Evolutionary conservation across 352 stramenopile genomes (phyloP).

Genomic region (Aphanomyces euteiches): DNA sequence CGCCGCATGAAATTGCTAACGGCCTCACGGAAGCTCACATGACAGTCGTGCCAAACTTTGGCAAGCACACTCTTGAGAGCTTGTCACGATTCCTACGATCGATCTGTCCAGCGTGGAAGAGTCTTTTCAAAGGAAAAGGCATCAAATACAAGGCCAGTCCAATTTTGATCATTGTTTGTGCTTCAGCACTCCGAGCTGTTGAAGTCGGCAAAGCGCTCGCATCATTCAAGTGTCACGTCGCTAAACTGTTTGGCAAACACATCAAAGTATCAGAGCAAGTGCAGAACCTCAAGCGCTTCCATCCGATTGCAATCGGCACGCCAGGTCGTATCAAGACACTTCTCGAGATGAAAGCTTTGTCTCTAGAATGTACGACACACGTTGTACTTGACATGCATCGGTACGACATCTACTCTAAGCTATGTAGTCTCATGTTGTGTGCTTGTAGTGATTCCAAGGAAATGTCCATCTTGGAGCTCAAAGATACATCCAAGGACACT

Average conservation of each 20-base stretch:
- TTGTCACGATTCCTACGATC: slow-evolving; percentile 72
- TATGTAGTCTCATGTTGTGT: not conserved
- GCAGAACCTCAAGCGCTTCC: slow-evolving; percentile 68
- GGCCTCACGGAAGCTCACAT: slow-evolving; percentile 78
- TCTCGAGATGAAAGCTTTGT: slow-evolving; percentile 69
- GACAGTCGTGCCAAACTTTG: slow-evolving; percentile 49
- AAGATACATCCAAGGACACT: slow-evolving; percentile 79
- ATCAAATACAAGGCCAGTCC: slow-evolving; percentile 86
- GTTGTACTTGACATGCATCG: slow-evolving; percentile 78
- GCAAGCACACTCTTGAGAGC: slow-evolving; percentile 75
- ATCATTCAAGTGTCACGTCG: slow-evolving; percentile 87
- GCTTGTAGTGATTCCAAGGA: slow-evolving; percentile 64
- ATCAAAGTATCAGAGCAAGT: slow-evolving; percentile 88
- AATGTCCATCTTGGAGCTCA: slow-evolving; percentile 76
- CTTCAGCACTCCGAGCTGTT: slow-evolving; percentile 88
- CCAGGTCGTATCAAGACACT: slow-evolving; percentile 73
- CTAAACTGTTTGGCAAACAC: slow-evolving; percentile 96
- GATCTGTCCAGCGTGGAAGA: slow-evolving; percentile 67
- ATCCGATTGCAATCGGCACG: slow-evolving; percentile 78
- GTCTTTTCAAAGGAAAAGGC: slow-evolving; percentile 66
- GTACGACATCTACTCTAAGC: not conserved
- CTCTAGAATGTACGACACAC: slow-evolving; percentile 71
- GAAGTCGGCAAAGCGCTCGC: slow-evolving; percentile 89
- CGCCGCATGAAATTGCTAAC: slow-evolving; percentile 73
- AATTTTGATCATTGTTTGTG: slow-evolving; percentile 88